Conservation (phyloP, 192 early-diverging fungal genomes). For the Coemansia guatemalensis region DNA sequence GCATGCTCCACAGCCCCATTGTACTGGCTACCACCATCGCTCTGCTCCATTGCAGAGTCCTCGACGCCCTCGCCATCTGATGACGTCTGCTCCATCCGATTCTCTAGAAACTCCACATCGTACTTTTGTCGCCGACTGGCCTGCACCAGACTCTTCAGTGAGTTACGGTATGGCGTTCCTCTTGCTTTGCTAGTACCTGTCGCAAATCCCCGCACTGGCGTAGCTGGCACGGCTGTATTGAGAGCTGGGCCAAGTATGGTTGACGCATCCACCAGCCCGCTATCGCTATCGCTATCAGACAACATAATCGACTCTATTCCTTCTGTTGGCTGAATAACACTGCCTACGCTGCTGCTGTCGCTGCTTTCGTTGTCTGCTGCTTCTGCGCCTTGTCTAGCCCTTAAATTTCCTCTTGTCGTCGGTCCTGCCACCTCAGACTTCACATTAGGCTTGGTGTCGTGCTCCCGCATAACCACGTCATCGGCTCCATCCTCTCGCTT, state of each 20-base stretch:
- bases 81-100: constrained; percentile 7
- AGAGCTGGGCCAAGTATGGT: constrained; percentile 18
- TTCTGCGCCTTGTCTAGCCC: background rate
- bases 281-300: constrained; percentile 31
- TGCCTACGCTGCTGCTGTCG: constrained; percentile 4
- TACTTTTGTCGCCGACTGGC: constrained; percentile 22
- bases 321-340: background rate
- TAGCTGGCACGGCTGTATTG: background rate
- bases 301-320: background rate
- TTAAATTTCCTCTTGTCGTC: background rate
- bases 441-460: background rate
- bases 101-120: constrained; percentile 31
- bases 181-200: background rate
- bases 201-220: background rate
- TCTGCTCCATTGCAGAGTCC: background rate
- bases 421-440: constrained; percentile 1
- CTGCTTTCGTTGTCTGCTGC: background rate
- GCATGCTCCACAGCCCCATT: background rate
- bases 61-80: constrained; percentile 11
- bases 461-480: too few species aligned
- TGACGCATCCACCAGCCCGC: constrained; percentile 30
- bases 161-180: constrained; percentile 26
- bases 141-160: constrained; percentile 40
- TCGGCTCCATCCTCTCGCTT: background rate
- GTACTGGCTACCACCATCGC: background rate